phyloP scores from a whole-genome alignment of 495 filamentous ascomycete species.

The Lasiosphaeria ovina region DNA sequence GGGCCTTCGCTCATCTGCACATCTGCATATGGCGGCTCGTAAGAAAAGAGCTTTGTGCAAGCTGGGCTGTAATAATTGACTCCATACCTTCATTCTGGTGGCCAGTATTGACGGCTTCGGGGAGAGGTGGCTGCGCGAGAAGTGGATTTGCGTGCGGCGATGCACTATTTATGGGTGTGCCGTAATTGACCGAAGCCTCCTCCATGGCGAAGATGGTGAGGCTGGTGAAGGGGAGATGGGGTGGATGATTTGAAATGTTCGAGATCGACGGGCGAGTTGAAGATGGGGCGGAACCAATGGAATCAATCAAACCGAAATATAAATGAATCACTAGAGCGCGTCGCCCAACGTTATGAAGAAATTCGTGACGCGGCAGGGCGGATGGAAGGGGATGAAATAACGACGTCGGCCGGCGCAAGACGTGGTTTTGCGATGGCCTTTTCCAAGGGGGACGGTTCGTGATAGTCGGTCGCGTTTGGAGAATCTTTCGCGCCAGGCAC shows the following conservation, averaged over 20 bases:
- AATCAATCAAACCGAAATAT: not conserved
- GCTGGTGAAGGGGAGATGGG: constrained; percentile 6
- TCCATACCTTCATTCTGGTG: constrained; percentile 36
- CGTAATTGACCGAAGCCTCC: constrained; percentile 51
- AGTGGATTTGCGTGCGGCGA: constrained; percentile 51
- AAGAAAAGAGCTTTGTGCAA: not conserved
- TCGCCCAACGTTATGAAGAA: not conserved
- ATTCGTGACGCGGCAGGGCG: not conserved
- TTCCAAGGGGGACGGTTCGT: constrained; percentile 24
- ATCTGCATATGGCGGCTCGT: constrained; percentile 33
- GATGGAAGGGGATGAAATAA: constrained; percentile 10
- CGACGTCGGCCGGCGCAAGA: constrained; percentile 22
- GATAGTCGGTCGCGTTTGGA: constrained; percentile 34
- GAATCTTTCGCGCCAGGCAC: constrained; percentile 34
- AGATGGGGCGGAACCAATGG: not conserved
- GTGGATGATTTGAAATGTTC: constrained; percentile 4
- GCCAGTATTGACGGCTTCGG: constrained; percentile 28
- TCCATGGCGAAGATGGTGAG: constrained; percentile 47
- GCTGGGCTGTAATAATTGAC: not conserved
- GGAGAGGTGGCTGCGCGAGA: constrained; percentile 50
- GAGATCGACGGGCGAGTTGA: not conserved
- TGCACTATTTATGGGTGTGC: constrained; percentile 50
- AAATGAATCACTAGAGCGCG: constrained; percentile 3
- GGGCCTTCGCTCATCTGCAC: constrained; percentile 54
- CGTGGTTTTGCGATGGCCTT: constrained; percentile 19